Percentiles rank a stretch among this genome's conserved stretches.
These are phyloP conservation scores for Cajanus cajan DNA, from an alignment of 306 rosid species.

Conservation along the genomic window DNA sequence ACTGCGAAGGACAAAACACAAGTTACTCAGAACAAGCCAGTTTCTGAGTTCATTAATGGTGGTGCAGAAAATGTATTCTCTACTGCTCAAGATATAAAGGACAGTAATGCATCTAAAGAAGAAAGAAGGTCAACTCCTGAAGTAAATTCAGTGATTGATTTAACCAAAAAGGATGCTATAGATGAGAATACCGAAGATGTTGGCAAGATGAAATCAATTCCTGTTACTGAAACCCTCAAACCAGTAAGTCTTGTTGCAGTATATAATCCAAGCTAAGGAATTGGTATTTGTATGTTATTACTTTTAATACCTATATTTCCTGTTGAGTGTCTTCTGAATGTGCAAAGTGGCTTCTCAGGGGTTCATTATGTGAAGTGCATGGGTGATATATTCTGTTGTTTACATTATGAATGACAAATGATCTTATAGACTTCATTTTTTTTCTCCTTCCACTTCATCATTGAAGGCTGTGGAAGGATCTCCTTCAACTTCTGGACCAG, in stretches of 20 bases:
- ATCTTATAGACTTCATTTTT: constrained; percentile 3
- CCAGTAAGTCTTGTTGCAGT: constrained; percentile 41
- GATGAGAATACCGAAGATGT: constrained; percentile 37
- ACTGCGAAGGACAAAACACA: constrained; percentile 33
- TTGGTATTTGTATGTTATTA: neutral
- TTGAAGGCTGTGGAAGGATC: constrained; percentile 64
- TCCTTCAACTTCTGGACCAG: constrained; percentile 49
- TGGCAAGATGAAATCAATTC: constrained; percentile 40
- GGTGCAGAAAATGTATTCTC: constrained; percentile 35
- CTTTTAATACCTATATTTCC: constrained; percentile 12
- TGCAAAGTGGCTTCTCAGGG: neutral
- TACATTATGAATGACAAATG: constrained; percentile 12
- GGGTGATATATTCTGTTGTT: constrained; percentile 19
- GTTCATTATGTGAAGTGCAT: constrained; percentile 25
- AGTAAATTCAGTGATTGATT: constrained; percentile 44
- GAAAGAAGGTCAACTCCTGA: constrained; percentile 38
- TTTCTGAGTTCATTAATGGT: constrained; percentile 34
- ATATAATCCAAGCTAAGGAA: constrained; percentile 22
- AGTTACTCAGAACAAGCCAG: constrained; percentile 38
- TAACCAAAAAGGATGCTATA: constrained; percentile 39
- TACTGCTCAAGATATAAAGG: constrained; percentile 40
- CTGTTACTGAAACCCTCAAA: constrained; percentile 47
- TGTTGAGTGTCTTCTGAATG: constrained; percentile 19
- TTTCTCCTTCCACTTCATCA: neutral
- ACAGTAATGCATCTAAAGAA: constrained; percentile 38